Conservation (phyloP, 129 eudicot species). For the Deinandra increscens region DNA sequence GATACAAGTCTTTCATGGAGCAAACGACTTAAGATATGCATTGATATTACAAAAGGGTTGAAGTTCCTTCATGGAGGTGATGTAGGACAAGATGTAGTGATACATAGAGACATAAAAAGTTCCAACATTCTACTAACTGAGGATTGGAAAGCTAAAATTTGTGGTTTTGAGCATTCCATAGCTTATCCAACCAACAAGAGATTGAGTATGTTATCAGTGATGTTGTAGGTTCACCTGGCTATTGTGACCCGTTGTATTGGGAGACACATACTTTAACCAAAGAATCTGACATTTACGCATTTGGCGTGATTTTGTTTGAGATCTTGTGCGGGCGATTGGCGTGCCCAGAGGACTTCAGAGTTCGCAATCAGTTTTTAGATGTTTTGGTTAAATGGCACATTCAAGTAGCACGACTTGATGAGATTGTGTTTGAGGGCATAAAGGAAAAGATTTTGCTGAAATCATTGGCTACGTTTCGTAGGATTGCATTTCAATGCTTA, state of each 20-base stretch:
- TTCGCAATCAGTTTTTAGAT: not conserved
- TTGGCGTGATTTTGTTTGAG: too few species aligned
- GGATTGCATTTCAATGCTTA: constrained; percentile 5
- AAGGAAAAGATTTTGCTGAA: not conserved
- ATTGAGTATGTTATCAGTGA: too few species aligned
- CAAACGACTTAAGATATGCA: too few species aligned
- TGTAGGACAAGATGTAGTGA: too few species aligned
- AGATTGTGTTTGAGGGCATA: not conserved
- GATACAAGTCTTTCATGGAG: too few species aligned
- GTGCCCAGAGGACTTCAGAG: too few species aligned
- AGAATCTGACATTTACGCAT: constrained; percentile 6
- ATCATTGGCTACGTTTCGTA: not conserved
- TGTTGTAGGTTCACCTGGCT: not conserved
- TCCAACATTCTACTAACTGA: not conserved
- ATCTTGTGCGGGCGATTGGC: not conserved
- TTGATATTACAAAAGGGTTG: too few species aligned
- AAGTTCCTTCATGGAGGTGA: too few species aligned
- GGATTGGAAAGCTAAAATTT: constrained; percentile 11
- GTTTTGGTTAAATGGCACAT: not conserved
- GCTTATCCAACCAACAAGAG: too few species aligned
- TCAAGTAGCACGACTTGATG: not conserved
- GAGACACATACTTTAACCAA: not conserved
- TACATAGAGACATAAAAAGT: too few species aligned
- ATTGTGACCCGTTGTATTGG: not conserved
- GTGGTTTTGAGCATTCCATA: not conserved